Percentiles rank a stretch among this genome's conserved stretches.
Conservation (phyloP, 108 stramenopile species). For the Discostella pseudostelligera region DNA sequence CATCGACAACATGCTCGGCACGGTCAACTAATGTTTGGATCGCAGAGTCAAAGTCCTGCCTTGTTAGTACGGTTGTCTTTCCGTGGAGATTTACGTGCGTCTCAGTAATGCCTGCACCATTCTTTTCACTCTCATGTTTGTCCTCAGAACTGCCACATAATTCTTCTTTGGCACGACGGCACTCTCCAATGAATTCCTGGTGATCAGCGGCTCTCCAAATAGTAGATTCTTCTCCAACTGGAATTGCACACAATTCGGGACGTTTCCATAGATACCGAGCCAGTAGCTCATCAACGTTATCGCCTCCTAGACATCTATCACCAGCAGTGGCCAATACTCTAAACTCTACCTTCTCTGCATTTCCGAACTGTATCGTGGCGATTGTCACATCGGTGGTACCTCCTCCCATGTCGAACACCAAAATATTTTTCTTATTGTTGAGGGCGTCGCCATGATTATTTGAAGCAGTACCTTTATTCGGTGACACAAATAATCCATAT, state of each 20-base stretch:
- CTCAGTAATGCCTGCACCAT: conserved; percentile 15
- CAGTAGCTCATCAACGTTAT: conserved; percentile 75
- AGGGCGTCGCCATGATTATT: conserved; percentile 3
- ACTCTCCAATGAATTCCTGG: conserved; percentile 44
- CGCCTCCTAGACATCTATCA: conserved; percentile 69
- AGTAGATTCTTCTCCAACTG: conserved; percentile 6
- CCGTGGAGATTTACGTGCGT: conserved; percentile 29
- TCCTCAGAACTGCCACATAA: conserved; percentile 57
- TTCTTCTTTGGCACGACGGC: conserved; percentile 71
- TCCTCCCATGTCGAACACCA: conserved; percentile 89
- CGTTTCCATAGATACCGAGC: conserved; percentile 26
- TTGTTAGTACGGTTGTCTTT: conserved; percentile 25
- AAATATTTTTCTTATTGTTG: conserved; percentile 42
- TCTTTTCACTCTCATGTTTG: conserved; percentile 5
- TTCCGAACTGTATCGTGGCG: conserved; percentile 41
- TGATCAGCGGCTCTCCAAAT: conserved; percentile 24
- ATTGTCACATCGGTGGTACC: conserved; percentile 87
- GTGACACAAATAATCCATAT: conserved; percentile 72
- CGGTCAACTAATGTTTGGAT: conserved; percentile 43
- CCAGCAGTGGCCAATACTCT: conserved; percentile 67
- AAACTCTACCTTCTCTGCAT: conserved; percentile 34
- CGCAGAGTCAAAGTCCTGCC: conserved; percentile 44
- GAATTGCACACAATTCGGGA: neutral
- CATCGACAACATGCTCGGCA: conserved; percentile 44
- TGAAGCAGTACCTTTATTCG: conserved; percentile 6